phyloP scores from a whole-genome alignment of 169 alveolate species.

The Babesia ovis region DNA sequence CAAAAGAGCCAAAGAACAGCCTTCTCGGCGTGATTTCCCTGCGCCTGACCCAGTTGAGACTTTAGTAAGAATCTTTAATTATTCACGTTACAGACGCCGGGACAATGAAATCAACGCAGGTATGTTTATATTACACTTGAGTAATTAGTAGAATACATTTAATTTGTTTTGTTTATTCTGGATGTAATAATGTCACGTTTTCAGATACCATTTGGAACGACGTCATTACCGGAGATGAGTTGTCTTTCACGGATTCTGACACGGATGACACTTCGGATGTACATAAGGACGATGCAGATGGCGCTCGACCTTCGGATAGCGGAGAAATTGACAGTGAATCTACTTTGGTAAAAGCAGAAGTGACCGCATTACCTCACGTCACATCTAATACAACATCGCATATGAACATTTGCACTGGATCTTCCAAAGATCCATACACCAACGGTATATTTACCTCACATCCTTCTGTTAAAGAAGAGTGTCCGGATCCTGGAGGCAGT shows the following conservation, averaged over 20 bases:
- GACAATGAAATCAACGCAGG: neutral
- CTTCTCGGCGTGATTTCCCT: slow-evolving; percentile 6
- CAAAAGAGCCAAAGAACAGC: slow-evolving; percentile 38
- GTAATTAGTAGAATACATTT: neutral
- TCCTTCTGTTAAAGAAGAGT: neutral
- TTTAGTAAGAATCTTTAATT: neutral
- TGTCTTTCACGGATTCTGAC: slow-evolving; percentile 15
- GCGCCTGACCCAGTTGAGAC: neutral
- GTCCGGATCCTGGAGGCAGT: neutral
- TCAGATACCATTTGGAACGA: slow-evolving; percentile 11
- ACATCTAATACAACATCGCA: neutral
- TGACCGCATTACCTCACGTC: neutral
- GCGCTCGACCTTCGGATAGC: neutral
- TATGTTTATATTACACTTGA: neutral
- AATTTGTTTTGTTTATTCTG: too few relatives aligned
- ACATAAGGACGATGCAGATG: neutral
- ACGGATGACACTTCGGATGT: neutral
- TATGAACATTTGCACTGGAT: neutral
- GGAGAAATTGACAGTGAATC: neutral
- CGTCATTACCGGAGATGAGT: slow-evolving; percentile 9
- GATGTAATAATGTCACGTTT: neutral
- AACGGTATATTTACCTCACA: neutral
- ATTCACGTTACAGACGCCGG: neutral
- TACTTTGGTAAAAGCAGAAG: neutral
- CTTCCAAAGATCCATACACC: neutral